Base-by-base conservation (phyloP, 1,284 basidiomycete genomes). In the Malassezia furfur region DNA sequence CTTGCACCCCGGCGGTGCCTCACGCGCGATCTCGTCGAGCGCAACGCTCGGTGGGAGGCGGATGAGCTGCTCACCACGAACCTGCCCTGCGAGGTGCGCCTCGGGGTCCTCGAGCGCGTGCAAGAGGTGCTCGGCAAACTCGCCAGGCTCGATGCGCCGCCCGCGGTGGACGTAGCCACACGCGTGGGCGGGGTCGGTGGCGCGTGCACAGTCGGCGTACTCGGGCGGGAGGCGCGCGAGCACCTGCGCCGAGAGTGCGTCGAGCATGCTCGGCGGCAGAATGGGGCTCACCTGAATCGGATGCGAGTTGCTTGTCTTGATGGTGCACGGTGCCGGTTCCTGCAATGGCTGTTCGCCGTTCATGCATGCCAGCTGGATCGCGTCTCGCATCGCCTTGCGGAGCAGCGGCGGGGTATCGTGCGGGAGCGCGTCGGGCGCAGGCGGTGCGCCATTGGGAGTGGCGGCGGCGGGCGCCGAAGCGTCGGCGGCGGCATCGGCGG, bases 231-330 rank as follows among this genome's bases (percentile, higher is more conserved):
- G 54, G 5, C 32, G n/a, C 9, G 50, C 32, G 4, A 49, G 50
- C n/a, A 72, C 49, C 7, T 59, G 53, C 21, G 45, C 41, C 8
- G 66, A 62, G 10, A 72, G 58, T 11, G 46, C 30, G 1, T 55
- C 48, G 3, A 72, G 47, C 4, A 65, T 50, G 11, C 62, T 40
- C 9, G 62, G 60, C 1, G 69, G 66, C 1, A 72, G 46, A 17
- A 72, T 67, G 10, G 61, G 61, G 43, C 63, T 65, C 36, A 72
- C 64, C 50, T 64, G 59, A 53, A 73, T 72, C 0, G 70, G 70
- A n/a, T 73, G 70, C 15, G 67, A 64, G 53, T 67, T 66, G 41
- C 63, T 65, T 8, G 70, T 73, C 54, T 73, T 73, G 52, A 51
- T 32, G n/a, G 43, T 41, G 30, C 43, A 48, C 21, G 32, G 52